phyloP scores from a whole-genome alignment of 1,284 basidiomycete genomes.

The Trametes pubescens region DNA sequence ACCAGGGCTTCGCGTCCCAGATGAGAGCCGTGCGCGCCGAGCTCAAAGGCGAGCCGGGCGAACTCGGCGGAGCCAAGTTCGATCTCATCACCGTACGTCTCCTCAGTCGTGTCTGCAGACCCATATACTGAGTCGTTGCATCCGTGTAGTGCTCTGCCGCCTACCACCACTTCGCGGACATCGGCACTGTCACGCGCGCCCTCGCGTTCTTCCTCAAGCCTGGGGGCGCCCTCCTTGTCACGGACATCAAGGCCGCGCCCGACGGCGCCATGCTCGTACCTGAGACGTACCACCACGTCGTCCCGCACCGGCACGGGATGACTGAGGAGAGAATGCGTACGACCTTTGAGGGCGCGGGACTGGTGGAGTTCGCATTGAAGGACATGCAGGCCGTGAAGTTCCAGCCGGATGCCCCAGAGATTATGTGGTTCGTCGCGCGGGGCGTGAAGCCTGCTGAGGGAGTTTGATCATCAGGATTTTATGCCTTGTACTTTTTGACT shows the following conservation, averaged over 20 bases:
- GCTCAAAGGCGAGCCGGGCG: conserved; percentile 53
- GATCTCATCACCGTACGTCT: conserved; percentile 65
- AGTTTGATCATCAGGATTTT: background rate
- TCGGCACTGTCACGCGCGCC: conserved; percentile 56
- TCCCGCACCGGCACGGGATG: conserved; percentile 63
- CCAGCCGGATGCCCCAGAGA: conserved; percentile 44
- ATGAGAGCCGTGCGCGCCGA: conserved; percentile 65
- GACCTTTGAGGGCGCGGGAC: conserved; percentile 57
- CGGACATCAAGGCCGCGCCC: conserved; percentile 53
- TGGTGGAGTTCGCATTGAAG: conserved; percentile 52
- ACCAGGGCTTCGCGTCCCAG: conserved; percentile 68
- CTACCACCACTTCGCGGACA: conserved; percentile 71
- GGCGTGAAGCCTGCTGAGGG: conserved; percentile 41
- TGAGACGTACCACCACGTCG: conserved; percentile 48
- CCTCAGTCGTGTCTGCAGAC: background rate
- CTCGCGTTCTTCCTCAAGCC: conserved; percentile 67
- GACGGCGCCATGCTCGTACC: conserved; percentile 37
- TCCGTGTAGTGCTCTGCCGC: conserved; percentile 65
- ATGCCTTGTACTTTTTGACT: background rate
- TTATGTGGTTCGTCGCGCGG: conserved; percentile 58
- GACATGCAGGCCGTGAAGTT: conserved; percentile 32
- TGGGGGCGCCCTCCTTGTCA: conserved; percentile 65
- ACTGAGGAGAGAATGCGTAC: conserved; percentile 52
- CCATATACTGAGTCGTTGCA: background rate
- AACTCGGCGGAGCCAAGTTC: conserved; percentile 62